A percentile compares a stretch with the other conserved stretches of the same genome.
These are phyloP conservation scores for Linnemannia schmuckeri DNA, from an alignment of 192 early-diverging fungal genomes.

Conservation along the genomic window DNA sequence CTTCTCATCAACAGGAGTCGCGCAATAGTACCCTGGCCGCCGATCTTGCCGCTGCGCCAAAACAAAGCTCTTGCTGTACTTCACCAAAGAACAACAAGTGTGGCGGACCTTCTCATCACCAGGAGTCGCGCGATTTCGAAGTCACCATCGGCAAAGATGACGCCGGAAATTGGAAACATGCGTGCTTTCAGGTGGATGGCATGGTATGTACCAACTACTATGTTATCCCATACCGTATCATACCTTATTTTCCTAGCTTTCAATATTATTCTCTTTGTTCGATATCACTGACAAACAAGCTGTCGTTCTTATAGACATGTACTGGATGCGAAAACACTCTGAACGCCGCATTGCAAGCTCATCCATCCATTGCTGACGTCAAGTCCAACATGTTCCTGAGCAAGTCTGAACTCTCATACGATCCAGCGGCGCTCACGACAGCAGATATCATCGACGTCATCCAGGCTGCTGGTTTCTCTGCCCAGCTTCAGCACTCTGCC, in stretches of 20 bases:
- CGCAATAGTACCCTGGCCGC: not conserved
- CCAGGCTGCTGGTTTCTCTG: not conserved
- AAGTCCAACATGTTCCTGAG: slow-evolving; percentile 15
- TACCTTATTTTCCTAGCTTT: not conserved
- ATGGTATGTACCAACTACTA: slow-evolving; percentile 1
- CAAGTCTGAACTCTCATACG: not conserved
- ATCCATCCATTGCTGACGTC: not conserved
- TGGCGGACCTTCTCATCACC: not conserved
- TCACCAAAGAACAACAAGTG: not conserved
- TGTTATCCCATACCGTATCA: not conserved
- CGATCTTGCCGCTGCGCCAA: not conserved
- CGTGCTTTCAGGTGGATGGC: slow-evolving; percentile 7
- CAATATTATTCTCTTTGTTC: not conserved
- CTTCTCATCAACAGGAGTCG: not conserved
- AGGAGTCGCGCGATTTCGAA: not conserved
- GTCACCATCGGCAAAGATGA: not conserved
- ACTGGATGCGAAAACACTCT: slow-evolving; percentile 20
- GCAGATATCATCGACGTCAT: slow-evolving; percentile 3
- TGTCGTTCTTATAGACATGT: slow-evolving; percentile 1
- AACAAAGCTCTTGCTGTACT: not conserved
- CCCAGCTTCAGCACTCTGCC: slow-evolving; percentile 1
- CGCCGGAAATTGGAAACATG: not conserved
- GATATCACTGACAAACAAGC: not conserved
- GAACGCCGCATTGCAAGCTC: slow-evolving; percentile 1
- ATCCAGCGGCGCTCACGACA: not conserved